Evolutionary conservation across 805 yeast species (phyloP).

Genomic region (Monosporozyma aquatica): DNA sequence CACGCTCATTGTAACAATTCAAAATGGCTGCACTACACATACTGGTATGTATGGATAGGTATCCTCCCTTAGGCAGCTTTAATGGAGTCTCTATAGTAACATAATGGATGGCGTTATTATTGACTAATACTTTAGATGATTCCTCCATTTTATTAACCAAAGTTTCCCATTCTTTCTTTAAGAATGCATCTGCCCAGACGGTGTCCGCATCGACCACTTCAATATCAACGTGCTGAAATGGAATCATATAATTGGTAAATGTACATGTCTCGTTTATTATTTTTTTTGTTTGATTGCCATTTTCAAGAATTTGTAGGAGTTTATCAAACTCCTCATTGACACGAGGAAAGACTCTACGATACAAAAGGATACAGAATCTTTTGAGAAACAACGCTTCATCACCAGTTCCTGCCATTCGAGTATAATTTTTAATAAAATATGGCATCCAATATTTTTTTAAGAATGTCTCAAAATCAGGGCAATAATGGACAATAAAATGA

Average conservation of each 20-base stretch:
- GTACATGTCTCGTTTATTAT: background rate
- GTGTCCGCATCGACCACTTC: slow-evolving; percentile 3
- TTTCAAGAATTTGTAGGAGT: background rate
- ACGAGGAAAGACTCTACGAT: background rate
- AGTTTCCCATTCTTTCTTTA: background rate
- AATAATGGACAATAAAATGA: slow-evolving; percentile 6
- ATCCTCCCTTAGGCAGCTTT: background rate
- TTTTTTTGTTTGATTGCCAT: background rate
- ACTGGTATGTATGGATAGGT: background rate
- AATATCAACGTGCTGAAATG: background rate
- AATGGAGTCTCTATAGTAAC: slow-evolving; percentile 11
- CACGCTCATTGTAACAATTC: slow-evolving; percentile 11
- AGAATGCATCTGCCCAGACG: slow-evolving; percentile 7
- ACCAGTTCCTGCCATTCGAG: background rate
- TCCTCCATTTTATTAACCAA: background rate
- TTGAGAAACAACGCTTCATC: background rate
- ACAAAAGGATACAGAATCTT: background rate
- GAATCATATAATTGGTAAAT: background rate
- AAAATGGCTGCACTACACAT: slow-evolving; percentile 15
- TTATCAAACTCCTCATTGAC: background rate
- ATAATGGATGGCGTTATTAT: slow-evolving; percentile 6
- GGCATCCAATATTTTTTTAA: slow-evolving; percentile 6
- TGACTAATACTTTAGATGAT: slow-evolving; percentile 5
- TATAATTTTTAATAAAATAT: background rate
- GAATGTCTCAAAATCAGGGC: slow-evolving; percentile 12